Base-by-base conservation (phyloP, 345 rosid genomes). In the Ricinus communis region DNA sequence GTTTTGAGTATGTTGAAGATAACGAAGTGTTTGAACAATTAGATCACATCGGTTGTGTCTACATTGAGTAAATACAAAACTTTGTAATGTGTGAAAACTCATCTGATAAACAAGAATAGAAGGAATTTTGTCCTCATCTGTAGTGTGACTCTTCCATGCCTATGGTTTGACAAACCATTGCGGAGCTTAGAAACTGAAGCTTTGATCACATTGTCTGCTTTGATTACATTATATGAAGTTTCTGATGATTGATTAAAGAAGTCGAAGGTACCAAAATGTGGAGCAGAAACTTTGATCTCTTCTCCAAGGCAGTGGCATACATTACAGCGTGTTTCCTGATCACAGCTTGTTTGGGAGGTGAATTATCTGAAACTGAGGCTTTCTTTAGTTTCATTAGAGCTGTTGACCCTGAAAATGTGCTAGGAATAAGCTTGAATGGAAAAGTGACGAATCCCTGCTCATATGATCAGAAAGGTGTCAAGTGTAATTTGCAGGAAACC, bases 341-440 rank as follows among this genome's bases (percentile, higher is more conserved):
- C 67, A 45, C 52, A 28, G 66, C 70, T 6, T 21, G 77, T 68
- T 1, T 14, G 1, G 83, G 70, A 74, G 78, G 68, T 72, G 74
- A 80, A 69, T 70, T 69, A 24, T 8, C 75, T 0, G 87, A 85
- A 79, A 57, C 75, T 31, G 53, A 74, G 31, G 55, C 70, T 65
- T 80, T 86, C 58, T 59, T 64, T 57, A 61, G 22, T 28, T 86
- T 84, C 70, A 56, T 82, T 13, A 31, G 71, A 63, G 70, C 77
- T 25, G 53, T 79, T 25, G 87, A 84, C 73, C 86, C 87, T 3
- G 14, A 77, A 62, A 80, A 80, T 45, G 60, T 21, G 9, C 62
- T 79, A 8, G 19, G 54, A 55, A 30, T 76, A 24, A 38, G 25
- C 65, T 55, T 49, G 66, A 61, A 74, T 21, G 78, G 22, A 54